A percentile compares a stretch with the other conserved stretches of the same genome.
Conservation (phyloP, 139 green algal genomes). For the Micractinium conductrix region DNA sequence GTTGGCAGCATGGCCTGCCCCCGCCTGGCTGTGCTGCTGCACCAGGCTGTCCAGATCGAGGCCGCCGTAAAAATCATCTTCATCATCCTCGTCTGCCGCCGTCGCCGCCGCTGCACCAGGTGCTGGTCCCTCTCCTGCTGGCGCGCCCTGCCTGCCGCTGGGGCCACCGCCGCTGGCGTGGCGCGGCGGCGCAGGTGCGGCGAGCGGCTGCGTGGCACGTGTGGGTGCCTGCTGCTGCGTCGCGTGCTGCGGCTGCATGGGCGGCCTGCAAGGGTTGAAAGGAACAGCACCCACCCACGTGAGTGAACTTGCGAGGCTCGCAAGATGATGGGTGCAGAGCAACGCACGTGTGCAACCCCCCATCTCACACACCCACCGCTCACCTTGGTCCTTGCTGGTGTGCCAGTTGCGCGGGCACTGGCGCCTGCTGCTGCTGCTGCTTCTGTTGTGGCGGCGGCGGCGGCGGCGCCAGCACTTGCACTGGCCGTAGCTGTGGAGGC, state of each 20-base stretch:
- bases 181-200: background rate
- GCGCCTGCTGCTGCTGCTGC: background rate
- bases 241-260: background rate
- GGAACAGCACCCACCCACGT: too few species aligned
- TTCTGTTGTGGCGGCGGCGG: background rate
- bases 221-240: too few species aligned
- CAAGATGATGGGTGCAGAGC: background rate
- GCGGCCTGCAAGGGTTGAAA: slow-evolving; percentile 18
- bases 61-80: slow-evolving; percentile 7
- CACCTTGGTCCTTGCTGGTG: background rate
- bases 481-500: slow-evolving; percentile 4
- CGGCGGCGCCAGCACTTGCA: background rate
- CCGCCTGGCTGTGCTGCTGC: background rate
- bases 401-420: background rate
- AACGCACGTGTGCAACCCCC: background rate
- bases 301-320: background rate
- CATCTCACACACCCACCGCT: background rate
- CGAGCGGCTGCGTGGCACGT: background rate
- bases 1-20: too few species aligned
- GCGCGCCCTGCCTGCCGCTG: slow-evolving; percentile 5
- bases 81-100: slow-evolving; percentile 20
- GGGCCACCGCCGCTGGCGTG: slow-evolving; percentile 6
- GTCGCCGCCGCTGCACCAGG: too few species aligned
- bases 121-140: background rate
- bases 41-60: slow-evolving; percentile 30